phyloP scores from a whole-genome alignment of 1,284 basidiomycete genomes.

The Volvariella volvacea region DNA sequence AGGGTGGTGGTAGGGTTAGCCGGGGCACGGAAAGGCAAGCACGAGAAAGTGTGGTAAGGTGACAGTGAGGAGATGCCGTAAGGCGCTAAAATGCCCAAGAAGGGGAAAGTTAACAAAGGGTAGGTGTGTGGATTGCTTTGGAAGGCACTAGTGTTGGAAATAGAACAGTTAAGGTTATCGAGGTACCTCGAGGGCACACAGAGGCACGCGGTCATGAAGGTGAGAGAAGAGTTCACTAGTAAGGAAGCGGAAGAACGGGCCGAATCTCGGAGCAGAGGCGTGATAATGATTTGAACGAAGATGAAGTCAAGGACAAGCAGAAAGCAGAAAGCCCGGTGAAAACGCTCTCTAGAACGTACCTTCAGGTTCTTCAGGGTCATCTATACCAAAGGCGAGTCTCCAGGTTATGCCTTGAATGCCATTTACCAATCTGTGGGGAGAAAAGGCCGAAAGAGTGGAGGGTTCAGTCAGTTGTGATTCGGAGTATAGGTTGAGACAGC shows the following conservation, averaged over 20 bases:
- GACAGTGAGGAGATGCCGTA: background rate
- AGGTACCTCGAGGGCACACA: too few relatives aligned
- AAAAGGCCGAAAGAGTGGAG: background rate
- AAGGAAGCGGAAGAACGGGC: too few relatives aligned
- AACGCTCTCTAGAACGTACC: slow-evolving; percentile 33
- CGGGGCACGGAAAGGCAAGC: background rate
- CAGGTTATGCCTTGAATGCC: slow-evolving; percentile 56
- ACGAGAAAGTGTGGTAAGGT: background rate
- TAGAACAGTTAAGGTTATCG: too few relatives aligned
- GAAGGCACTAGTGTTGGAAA: too few relatives aligned
- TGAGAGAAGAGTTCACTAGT: background rate
- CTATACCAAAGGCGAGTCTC: slow-evolving; percentile 52
- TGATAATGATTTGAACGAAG: too few relatives aligned
- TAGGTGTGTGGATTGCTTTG: too few relatives aligned
- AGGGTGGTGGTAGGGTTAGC: background rate
- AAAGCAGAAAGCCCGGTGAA: background rate
- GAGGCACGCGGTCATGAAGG: too few relatives aligned
- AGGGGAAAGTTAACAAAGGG: too few relatives aligned
- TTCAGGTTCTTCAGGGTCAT: slow-evolving; percentile 47
- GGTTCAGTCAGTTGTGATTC: too few relatives aligned
- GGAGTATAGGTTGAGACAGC: too few relatives aligned
- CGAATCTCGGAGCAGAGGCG: too few relatives aligned
- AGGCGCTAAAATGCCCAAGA: too few relatives aligned
- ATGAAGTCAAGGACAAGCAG: slow-evolving; percentile 2
- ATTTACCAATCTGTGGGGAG: slow-evolving; percentile 24